Evolutionary conservation across 768 basidiomycete species (phyloP), one percentile per base, ranked within the genome.

Genomic region (Boletus pseudo-olivaceus): DNA sequence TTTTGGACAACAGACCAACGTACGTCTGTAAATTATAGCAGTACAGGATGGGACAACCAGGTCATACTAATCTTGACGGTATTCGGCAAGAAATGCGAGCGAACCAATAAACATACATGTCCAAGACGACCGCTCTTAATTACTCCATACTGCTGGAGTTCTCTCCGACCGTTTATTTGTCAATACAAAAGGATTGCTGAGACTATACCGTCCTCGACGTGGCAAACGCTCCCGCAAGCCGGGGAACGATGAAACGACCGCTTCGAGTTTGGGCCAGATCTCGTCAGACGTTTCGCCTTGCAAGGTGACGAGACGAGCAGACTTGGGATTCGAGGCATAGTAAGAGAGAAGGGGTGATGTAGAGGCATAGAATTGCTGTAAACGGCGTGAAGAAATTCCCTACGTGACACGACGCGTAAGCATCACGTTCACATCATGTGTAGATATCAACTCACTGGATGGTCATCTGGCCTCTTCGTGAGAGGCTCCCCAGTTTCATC

Each of bases 381-480:
- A 76, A 17, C 93, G 86, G 35, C 83, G 87, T 33, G 83, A 76
- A 67, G 93, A 93, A 33, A 83, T 76, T 69, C 90, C 87, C 92
- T 93, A 67, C 14, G 47, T 30, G 41, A 53, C 32, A 37, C 35
- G 42, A 33, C 39, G 6, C n/a, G 45, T 54, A 7, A 54, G 53
- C 43, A 46, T 52, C 48, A 39, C 20, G 62, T 47, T 9, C 47
- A 20, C 30, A 12, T 37, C 30, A 33, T 4, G 47, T 33, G 35
- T 53, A 26, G 37, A 35, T n/a, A 26, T 26, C n/a, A 48, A 76
- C 86, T 48, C 64, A 93, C 92, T 5, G 92, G 90, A 67, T 89
- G 88, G 65, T 96, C 93, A 64, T 96, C 93, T 15, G 90, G 88
- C 27, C 93, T 80, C 62, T 87, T 89, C n/a, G 79, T 83, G n/a